These are phyloP conservation scores for Gliomastix tumulicola DNA, from an alignment of 2,329 filamentous ascomycete genomes.

Conservation along the genomic window DNA sequence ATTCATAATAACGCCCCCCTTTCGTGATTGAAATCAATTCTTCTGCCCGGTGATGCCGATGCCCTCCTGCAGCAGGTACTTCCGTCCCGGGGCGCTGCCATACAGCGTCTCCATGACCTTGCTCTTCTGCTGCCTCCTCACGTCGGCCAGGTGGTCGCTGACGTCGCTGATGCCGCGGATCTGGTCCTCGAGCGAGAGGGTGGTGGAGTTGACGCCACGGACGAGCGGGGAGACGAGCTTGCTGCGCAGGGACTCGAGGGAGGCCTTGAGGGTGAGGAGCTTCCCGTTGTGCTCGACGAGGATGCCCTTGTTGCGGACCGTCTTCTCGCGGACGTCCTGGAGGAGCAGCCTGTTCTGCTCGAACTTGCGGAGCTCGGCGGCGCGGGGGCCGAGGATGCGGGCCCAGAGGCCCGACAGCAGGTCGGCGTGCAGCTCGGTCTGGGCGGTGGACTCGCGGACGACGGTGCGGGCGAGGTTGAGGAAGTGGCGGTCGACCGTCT, in stretches of 20 bases:
- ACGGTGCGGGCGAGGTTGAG: slow-evolving; percentile 80
- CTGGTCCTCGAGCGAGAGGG: slow-evolving; percentile 75
- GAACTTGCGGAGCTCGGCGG: slow-evolving; percentile 74
- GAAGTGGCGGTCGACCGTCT: slow-evolving; percentile 85
- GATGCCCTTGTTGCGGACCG: slow-evolving; percentile 79
- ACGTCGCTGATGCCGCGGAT: slow-evolving; percentile 76
- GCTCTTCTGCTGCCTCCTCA: slow-evolving; percentile 73
- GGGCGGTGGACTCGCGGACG: slow-evolving; percentile 72
- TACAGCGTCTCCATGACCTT: slow-evolving; percentile 78
- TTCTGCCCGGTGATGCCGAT: too few relatives aligned
- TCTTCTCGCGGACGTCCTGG: slow-evolving; percentile 70
- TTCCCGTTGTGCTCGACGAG: slow-evolving; percentile 82
- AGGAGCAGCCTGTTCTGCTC: slow-evolving; percentile 83
- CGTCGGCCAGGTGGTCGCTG: slow-evolving; percentile 67
- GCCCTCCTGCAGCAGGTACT: too few relatives aligned
- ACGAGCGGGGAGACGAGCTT: slow-evolving; percentile 83
- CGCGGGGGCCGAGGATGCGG: slow-evolving; percentile 70
- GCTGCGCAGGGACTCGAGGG: slow-evolving; percentile 74
- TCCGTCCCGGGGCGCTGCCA: slow-evolving; percentile 33
- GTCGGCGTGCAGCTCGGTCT: slow-evolving; percentile 75
- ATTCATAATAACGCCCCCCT: too few relatives aligned
- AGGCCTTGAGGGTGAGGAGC: slow-evolving; percentile 76
- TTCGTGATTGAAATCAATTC: too few relatives aligned
- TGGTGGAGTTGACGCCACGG: slow-evolving; percentile 59
- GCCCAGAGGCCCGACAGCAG: slow-evolving; percentile 82